Conservation (phyloP, 352 stramenopile genomes). For the Pythium rishiriense region DNA sequence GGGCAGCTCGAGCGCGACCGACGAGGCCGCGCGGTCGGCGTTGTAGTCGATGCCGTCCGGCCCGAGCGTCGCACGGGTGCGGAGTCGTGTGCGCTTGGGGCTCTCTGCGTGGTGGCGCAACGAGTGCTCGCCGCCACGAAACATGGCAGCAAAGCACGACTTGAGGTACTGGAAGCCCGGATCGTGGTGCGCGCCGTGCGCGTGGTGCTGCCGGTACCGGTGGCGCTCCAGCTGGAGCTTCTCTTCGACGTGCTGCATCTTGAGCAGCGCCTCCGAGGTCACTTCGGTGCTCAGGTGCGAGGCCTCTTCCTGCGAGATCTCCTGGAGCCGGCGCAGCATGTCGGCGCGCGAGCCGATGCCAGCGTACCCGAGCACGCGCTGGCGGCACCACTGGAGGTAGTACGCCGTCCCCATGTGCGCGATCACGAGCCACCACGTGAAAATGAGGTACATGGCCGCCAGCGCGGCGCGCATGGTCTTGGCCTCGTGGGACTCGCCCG, state of each 20-base stretch:
- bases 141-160: conserved; percentile 5
- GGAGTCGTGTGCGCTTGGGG: conserved; percentile 14
- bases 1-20: conserved; percentile 4
- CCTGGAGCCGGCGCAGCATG: conserved; percentile 7
- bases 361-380: conserved; percentile 10
- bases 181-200: conserved; percentile 1
- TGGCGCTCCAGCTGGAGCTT: conserved; percentile 10
- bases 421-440: conserved; percentile 4
- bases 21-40: neutral
- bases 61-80: conserved; percentile 1
- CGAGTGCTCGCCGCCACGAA: conserved; percentile 9
- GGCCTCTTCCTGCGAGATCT: conserved; percentile 11
- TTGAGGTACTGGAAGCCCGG: conserved; percentile 14
- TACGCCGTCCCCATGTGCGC: conserved; percentile 10
- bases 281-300: conserved; percentile 7
- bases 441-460: neutral
- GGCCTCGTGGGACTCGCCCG: neutral
- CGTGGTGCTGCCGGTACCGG: neutral
- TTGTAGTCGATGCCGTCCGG: neutral
- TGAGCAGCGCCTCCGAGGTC: conserved; percentile 7
- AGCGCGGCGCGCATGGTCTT: conserved; percentile 11
- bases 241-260: conserved; percentile 14
- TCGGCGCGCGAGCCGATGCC: conserved; percentile 10
- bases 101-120: conserved; percentile 16
- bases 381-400: conserved; percentile 13